Evolutionary conservation across 805 yeast species (phyloP).

Genomic region (Candida piceae): DNA sequence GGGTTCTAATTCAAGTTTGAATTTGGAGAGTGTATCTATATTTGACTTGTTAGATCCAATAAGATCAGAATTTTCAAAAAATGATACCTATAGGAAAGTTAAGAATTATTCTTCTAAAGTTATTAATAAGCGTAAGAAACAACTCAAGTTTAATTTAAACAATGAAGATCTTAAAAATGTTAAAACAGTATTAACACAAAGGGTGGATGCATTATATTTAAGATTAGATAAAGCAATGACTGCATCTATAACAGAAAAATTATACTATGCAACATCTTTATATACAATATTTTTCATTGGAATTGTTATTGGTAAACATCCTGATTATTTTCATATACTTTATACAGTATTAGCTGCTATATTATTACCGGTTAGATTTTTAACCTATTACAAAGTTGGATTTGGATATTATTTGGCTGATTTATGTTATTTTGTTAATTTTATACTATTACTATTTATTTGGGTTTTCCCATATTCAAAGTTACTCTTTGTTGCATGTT

Average conservation of each 20-base stretch:
- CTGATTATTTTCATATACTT: constrained; percentile 69
- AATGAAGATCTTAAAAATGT: constrained; percentile 27
- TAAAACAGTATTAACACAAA: constrained; percentile 18
- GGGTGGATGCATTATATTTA: constrained; percentile 34
- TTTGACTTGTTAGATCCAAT: constrained; percentile 30
- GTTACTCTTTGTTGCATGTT: constrained; percentile 73
- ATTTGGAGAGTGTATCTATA: constrained; percentile 23
- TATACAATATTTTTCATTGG: constrained; percentile 69
- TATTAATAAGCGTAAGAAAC: constrained; percentile 22
- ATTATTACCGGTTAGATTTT: constrained; percentile 79
- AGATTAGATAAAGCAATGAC: constrained; percentile 33
- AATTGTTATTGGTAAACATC: constrained; percentile 68
- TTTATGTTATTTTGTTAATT: constrained; percentile 85
- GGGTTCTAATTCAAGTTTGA: constrained; percentile 14
- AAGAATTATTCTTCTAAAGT: constrained; percentile 21
- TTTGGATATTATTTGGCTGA: constrained; percentile 89
- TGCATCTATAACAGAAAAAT: constrained; percentile 61
- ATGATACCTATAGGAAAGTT: constrained; percentile 26
- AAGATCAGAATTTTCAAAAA: constrained; percentile 20
- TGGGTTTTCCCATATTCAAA: constrained; percentile 80
- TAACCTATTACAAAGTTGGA: constrained; percentile 73
- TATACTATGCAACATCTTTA: constrained; percentile 72
- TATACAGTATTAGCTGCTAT: constrained; percentile 59
- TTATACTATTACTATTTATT: constrained; percentile 59
- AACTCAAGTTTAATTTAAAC: constrained; percentile 19